phyloP scores from a whole-genome alignment of 257 asterid genomes.

The Jasminum sambac region DNA sequence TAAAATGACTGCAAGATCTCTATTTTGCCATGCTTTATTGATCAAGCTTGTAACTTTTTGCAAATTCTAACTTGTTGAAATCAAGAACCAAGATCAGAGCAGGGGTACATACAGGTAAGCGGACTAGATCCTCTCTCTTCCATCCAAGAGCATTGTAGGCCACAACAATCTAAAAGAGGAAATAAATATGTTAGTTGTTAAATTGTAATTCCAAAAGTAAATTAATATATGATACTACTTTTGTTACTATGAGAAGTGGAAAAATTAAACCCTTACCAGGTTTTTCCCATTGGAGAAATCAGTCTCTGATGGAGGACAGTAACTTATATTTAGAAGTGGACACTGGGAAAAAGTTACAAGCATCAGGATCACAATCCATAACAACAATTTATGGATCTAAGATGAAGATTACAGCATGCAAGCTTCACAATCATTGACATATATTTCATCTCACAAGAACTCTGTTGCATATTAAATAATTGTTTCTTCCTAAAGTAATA shows the following conservation, averaged over 20 bases:
- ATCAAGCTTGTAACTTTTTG: slow-evolving; percentile 13
- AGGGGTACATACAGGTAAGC: slow-evolving; percentile 36
- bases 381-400: not conserved
- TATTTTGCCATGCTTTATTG: not conserved
- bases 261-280: slow-evolving; percentile 30
- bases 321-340: slow-evolving; percentile 54
- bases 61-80: not conserved
- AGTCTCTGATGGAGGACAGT: slow-evolving; percentile 52
- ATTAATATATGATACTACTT: not conserved
- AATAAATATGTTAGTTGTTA: slow-evolving; percentile 22
- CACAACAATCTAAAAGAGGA: slow-evolving; percentile 32
- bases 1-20: slow-evolving; percentile 7
- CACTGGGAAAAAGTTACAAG: slow-evolving; percentile 33
- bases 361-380: slow-evolving; percentile 12
- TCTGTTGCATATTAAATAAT: not conserved
- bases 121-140: slow-evolving; percentile 39
- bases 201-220: slow-evolving; percentile 11
- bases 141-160: slow-evolving; percentile 48
- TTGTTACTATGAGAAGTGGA: not conserved
- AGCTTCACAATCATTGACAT: slow-evolving; percentile 7
- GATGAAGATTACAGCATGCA: slow-evolving; percentile 10
- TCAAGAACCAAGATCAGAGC: slow-evolving; percentile 23
- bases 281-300: slow-evolving; percentile 37
- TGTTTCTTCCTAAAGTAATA: not conserved
- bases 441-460: not conserved